phyloP scores from a whole-genome alignment of 2,329 filamentous ascomycete genomes.

The Scedosporium dehoogii region DNA sequence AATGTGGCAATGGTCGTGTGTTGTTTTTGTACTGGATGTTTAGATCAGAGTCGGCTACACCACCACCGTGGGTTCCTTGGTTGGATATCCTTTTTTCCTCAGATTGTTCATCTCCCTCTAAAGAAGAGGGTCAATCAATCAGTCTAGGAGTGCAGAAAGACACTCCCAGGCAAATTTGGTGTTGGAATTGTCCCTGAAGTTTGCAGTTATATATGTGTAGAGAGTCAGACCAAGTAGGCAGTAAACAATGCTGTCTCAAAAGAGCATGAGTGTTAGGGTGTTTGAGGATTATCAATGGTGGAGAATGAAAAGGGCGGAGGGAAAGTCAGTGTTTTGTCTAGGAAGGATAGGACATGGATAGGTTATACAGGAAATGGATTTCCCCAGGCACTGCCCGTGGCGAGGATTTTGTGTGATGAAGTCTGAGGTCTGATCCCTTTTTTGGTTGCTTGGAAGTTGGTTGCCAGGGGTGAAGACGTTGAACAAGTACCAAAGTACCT shows the following conservation, averaged over 20 bases:
- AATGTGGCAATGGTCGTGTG: neutral
- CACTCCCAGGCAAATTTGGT: neutral
- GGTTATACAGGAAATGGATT: too few species aligned
- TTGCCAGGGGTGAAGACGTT: neutral
- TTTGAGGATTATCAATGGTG: too few species aligned
- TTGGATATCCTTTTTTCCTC: neutral
- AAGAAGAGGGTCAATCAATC: neutral
- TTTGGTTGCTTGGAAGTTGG: neutral
- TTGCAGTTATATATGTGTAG: neutral
- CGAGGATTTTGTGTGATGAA: too few species aligned
- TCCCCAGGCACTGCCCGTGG: too few species aligned
- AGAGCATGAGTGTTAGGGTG: neutral
- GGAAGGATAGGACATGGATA: neutral
- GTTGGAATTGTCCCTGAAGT: neutral
- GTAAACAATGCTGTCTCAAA: neutral
- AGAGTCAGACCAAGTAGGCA: neutral
- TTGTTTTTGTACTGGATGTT: neutral
- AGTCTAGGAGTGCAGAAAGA: neutral
- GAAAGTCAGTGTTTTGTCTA: too few species aligned
- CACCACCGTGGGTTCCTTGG: neutral
- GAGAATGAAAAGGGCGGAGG: too few species aligned
- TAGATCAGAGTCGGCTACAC: neutral
- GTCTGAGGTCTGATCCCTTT: neutral
- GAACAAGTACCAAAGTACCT: neutral
- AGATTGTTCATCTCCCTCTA: neutral